These are phyloP conservation scores for Dictyostelium firmibasis DNA, from an alignment of 78 protist genomes.

Conservation along the genomic window DNA sequence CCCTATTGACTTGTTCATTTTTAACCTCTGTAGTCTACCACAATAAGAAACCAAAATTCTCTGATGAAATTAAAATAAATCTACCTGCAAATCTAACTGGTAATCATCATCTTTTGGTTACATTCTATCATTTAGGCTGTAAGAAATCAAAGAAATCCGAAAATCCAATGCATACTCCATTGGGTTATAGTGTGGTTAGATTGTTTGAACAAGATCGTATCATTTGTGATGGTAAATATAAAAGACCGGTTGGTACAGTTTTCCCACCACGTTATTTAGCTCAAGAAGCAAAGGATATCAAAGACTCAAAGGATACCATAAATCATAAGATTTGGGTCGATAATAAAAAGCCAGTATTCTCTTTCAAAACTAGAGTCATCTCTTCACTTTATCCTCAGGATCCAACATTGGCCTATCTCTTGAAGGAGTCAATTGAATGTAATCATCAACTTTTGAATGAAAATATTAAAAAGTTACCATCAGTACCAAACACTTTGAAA, in stretches of 20 bases:
- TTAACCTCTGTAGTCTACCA: slow-evolving; percentile 60
- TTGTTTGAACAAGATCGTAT: slow-evolving; percentile 45
- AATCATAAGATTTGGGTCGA: slow-evolving; percentile 72
- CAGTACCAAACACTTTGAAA: slow-evolving; percentile 14
- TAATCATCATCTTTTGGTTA: slow-evolving; percentile 58
- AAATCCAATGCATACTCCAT: slow-evolving; percentile 15
- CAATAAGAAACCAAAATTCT: slow-evolving; percentile 66
- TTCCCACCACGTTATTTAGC: slow-evolving; percentile 63
- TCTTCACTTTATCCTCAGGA: slow-evolving; percentile 75
- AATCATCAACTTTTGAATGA: slow-evolving; percentile 22
- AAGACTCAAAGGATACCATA: slow-evolving; percentile 16
- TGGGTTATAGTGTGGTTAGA: slow-evolving; percentile 39
- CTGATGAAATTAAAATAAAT: slow-evolving; percentile 68
- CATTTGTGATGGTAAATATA: slow-evolving; percentile 60
- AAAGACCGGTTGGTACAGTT: slow-evolving; percentile 51
- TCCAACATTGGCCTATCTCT: not conserved
- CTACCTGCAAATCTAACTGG: slow-evolving; percentile 47
- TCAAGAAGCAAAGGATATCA: slow-evolving; percentile 16
- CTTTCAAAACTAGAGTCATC: slow-evolving; percentile 39
- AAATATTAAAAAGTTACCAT: slow-evolving; percentile 11
- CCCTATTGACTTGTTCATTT: slow-evolving; percentile 15
- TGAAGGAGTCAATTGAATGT: not conserved
- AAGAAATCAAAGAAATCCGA: slow-evolving; percentile 52
- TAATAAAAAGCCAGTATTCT: slow-evolving; percentile 60
- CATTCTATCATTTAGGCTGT: slow-evolving; percentile 76